Base-by-base conservation (phyloP, 345 rosid genomes). In the Physaria fendleri region DNA sequence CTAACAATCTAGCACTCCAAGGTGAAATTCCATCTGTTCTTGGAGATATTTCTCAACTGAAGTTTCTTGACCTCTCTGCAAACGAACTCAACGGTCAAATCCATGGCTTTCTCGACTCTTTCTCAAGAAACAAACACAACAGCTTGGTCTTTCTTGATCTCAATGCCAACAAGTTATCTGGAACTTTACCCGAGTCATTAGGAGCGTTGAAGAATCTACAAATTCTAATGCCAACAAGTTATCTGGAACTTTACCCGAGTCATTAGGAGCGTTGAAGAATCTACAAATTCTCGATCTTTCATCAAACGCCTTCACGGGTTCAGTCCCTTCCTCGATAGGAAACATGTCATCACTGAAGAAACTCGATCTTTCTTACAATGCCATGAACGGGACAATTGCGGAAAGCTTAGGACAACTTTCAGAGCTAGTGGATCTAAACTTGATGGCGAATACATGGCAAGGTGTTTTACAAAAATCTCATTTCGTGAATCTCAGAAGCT, bases 361-460 rank as follows among this genome's bases (percentile, higher is more conserved):
- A 47, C 29, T 84, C 21, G 82, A 76, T 51, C 74, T 84, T 45
- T 75, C 77, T 5, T 66, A 34, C 43, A 84, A 81, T 25, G 23
- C 20, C 33, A 82, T 81, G 75, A 71, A 76, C 40, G 87, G 84
- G n/a, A 43, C 71, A 37, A 67, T 84, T 47, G 78, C 85, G 11
- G 69, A 74, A 58, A 65, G 74, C 55, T 68, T 81, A 4, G 85
- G 85, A 43, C 22, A 74, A 50, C 79, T 81, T 32, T 42, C 53
- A 16, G 43, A 69, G 46, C 73, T 84, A 2, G 57, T 29, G 23
- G 56, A 45, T 41, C 53, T 71, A 16, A 73, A 74, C 64, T 71
- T 84, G 20, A 29, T 81, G 29, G 42, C 38, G 0, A 84, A 84
- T 64, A 55, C 74, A 25, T 71, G 82, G 83, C 40, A 67, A 58